Evolutionary conservation across 805 yeast species (phyloP), one percentile per base, ranked within the genome.

Genomic region (Sporopachydermia lactativora): DNA sequence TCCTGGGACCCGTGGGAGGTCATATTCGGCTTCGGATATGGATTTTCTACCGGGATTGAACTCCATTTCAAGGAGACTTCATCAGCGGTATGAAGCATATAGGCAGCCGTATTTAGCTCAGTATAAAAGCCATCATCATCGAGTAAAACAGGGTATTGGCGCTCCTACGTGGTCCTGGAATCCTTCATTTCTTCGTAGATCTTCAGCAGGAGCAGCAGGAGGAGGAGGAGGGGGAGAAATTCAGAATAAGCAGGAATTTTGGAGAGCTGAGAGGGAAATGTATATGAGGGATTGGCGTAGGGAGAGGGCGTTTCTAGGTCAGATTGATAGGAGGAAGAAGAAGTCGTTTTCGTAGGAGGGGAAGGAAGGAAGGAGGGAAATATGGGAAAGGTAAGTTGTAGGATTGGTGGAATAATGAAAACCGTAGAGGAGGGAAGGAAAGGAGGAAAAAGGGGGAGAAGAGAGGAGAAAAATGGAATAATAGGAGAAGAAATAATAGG

Each of bases 281-380:
- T 50, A 47, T 36, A 39, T 49, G 15, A 47, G 48, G 38, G 53
- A 51, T n/a, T 43, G 34, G 18, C 44, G 54, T 4, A 37, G 54
- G 2, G 54, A 50, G 15, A 37, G 49, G 14, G 50, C 47, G 35
- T 49, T 51, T 17, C 35, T 36, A 34, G 48, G 46, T 18, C 54
- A 51, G 36, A 36, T 47, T 6, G 24, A 42, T 24, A 36, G 53
- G 5, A 16, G 52, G 8, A 24, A 24, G 31, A 24, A 24, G 35
- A 18, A 41, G 19, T 44, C 49, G 1, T 15, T 43, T 18, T 42
- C 37, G 13, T 31, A 11, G 13, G 15, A 17, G 11, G 37, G 14
- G 14, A 24, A 13, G n/a, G 34, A 24, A 24, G n/a, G 34, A 13
- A n/a, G 34, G 13, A n/a, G n/a, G 13, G 34, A 24, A 13, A 13